Conservation (phyloP, 345 rosid species). For the Eucalyptus cloeziana region DNA sequence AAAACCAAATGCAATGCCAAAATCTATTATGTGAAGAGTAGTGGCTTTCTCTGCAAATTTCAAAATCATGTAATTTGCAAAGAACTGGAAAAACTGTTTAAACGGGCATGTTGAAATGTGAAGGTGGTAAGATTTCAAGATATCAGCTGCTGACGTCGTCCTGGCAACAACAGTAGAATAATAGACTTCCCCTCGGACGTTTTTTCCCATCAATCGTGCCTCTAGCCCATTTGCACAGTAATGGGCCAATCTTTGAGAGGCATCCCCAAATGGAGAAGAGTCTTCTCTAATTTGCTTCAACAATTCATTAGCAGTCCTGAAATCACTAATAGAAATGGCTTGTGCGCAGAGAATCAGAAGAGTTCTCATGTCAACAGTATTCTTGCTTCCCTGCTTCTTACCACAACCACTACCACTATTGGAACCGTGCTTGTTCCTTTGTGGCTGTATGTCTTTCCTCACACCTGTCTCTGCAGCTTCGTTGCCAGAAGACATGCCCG, state of each 20-base stretch:
- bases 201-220: constrained; percentile 53
- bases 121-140: constrained; percentile 41
- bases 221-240: constrained; percentile 78
- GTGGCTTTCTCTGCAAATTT: constrained; percentile 38
- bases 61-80: constrained; percentile 35
- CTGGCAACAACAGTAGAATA: constrained; percentile 3
- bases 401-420: not conserved
- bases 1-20: constrained; percentile 78
- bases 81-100: constrained; percentile 39
- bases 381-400: not conserved
- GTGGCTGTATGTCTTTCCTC: not conserved
- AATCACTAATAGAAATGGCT: constrained; percentile 47
- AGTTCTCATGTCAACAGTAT: constrained; percentile 44
- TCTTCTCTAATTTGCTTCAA: constrained; percentile 68
- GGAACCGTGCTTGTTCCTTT: not conserved
- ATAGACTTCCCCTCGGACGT: constrained; percentile 12
- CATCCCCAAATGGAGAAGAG: constrained; percentile 59
- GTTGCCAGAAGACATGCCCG: not conserved
- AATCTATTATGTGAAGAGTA: constrained; percentile 73
- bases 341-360: constrained; percentile 68
- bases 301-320: constrained; percentile 54
- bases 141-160: constrained; percentile 38
- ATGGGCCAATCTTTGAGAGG: constrained; percentile 73
- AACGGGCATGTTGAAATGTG: constrained; percentile 47
- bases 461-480: not conserved